Percentiles rank a stretch among this genome's conserved stretches.
Conservation (phyloP, 1,139 yeast genomes). For the Kazachstania sp. region DNA sequence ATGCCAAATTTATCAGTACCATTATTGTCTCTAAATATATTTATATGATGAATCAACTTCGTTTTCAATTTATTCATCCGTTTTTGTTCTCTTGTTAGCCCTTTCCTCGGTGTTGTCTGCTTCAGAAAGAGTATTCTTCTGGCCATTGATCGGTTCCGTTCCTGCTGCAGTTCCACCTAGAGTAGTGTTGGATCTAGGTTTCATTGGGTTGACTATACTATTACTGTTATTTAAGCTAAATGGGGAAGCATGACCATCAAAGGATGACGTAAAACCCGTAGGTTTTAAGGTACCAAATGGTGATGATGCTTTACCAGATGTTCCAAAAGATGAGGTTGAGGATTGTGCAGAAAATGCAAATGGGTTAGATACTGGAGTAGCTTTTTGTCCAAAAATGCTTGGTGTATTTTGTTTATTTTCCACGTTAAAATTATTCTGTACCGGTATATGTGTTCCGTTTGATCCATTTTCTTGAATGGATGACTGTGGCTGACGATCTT, state of each 20-base stretch:
- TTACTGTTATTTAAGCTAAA: neutral
- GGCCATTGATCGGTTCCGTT: neutral
- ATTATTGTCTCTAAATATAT: no score
- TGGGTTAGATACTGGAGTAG: neutral
- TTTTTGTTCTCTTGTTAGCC: neutral
- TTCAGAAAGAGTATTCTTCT: neutral
- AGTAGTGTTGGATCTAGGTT: no score
- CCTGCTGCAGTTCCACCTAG: neutral
- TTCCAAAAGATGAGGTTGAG: neutral
- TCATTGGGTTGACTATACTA: no score
- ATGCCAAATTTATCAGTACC: no score
- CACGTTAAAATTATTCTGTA: no score
- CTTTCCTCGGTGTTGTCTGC: neutral
- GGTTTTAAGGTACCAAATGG: neutral
- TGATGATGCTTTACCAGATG: conserved; percentile 6
- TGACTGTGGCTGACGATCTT: conserved; percentile 11
- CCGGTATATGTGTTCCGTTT: no score
- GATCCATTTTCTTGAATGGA: neutral
- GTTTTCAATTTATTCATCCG: neutral
- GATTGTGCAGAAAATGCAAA: neutral
- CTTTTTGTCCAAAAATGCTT: neutral
- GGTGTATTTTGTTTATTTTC: neutral
- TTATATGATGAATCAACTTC: no score
- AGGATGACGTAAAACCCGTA: neutral
- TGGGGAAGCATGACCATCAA: neutral